These are phyloP conservation scores for Calonectria naviculata DNA, from an alignment of 2,329 filamentous ascomycete genomes.

Conservation along the genomic window DNA sequence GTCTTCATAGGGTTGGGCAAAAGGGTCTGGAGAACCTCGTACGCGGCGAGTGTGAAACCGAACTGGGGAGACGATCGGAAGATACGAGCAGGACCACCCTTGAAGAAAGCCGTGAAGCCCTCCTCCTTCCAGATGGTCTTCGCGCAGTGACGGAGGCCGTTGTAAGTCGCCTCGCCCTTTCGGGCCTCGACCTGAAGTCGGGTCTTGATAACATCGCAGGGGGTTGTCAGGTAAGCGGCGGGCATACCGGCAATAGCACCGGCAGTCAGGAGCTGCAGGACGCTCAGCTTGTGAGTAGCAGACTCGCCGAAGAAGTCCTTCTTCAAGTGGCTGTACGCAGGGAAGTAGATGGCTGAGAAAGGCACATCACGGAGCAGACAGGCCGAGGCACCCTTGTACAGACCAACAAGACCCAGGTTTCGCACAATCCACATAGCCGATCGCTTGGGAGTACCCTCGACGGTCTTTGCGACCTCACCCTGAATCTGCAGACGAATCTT, in stretches of 20 bases:
- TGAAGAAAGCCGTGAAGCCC: constrained; percentile 97
- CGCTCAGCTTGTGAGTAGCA: constrained; percentile 85
- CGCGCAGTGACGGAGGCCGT: constrained; percentile 86
- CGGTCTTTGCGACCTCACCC: constrained; percentile 91
- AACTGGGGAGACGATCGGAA: constrained; percentile 96
- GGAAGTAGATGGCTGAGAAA: constrained; percentile 99
- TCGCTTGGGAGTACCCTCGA: constrained; percentile 84
- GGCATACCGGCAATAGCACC: constrained; percentile 96
- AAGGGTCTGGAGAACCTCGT: constrained; percentile 87
- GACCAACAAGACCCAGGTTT: constrained; percentile 91
- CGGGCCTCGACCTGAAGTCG: constrained; percentile 96
- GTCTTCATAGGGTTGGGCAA: constrained; percentile 78
- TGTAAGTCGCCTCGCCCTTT: constrained; percentile 93
- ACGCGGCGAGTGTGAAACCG: constrained; percentile 95
- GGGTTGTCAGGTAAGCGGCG: constrained; percentile 93
- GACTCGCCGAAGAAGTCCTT: constrained; percentile 93
- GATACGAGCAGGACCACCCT: constrained; percentile 95
- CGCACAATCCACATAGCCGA: constrained; percentile 98
- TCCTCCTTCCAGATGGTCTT: constrained; percentile 88
- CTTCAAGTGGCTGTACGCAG: constrained; percentile 95
- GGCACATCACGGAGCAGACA: constrained; percentile 96
- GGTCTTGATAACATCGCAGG: constrained; percentile 99
- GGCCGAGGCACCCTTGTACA: constrained; percentile 97
- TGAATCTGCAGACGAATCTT: constrained; percentile 99
- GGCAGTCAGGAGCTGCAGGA: constrained; percentile 90